Evolutionary conservation across 2,329 filamentous ascomycete species (phyloP), one percentile per base, ranked within the genome.

Genomic region (Xenoacremonium recifei): DNA sequence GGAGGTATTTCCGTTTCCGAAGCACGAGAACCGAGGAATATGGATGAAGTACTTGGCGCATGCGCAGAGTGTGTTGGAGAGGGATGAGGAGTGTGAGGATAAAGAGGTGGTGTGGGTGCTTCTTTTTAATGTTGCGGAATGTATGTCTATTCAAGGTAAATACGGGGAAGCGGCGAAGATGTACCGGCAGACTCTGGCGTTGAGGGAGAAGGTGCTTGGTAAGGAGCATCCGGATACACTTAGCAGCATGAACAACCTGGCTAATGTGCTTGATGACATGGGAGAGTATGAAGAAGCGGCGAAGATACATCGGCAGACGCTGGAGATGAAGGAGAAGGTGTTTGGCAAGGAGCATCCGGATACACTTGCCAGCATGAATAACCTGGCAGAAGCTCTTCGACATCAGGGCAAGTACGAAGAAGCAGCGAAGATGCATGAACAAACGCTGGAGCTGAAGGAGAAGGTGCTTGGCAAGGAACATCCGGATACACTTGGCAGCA

Each of bases 1-100:
- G 6, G 11, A 40, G 3, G 35, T 42, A 4, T 49, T 58, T 27
- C 44, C 47, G 2, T 27, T 6, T 17, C 49, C 44, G 16, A 11
- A 39, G 12, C 29, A 57, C 15, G 33, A 46, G 21, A 53, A 55
- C 25, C 44, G 34, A 40, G 39, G 43, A 2, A n/a, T 46, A 15
- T 61, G 54, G 59, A 46, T 46, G 36, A 25, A 37, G 29, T 56
- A 58, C 37, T 30, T 62, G 18, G 49, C 58, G 5, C 54, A 61
- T 49, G 21, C 32, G 12, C 43, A 45, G 30, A 29, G 35, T 33
- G 35, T 38, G 4, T 11, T 55, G 4, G 40, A 35, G 16, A 32
- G 40, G 1, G 3, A 9, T 15, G 42, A 40, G 10, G 13, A 23
- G 9, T 37, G n/a, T 5, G 17, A 15, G 16, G 36, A 39, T 6